Percentiles rank a stretch among this genome's conserved stretches.
Conservation (phyloP, 345 rosid species). For the Murraya koenigii region DNA sequence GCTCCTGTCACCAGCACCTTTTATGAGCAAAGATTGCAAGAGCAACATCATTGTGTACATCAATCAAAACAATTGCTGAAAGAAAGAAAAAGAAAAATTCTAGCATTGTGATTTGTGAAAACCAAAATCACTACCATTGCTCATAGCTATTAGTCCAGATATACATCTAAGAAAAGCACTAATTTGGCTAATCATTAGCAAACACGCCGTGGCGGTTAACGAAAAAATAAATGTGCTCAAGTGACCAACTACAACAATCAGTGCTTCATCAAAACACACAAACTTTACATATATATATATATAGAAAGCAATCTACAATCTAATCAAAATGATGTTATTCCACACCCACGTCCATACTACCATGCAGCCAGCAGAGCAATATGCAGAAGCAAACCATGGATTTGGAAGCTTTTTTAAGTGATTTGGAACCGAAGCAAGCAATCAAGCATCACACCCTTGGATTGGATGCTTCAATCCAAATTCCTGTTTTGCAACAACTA, state of each 20-base stretch:
- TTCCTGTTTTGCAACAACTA: neutral
- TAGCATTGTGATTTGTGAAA: too few relatives aligned
- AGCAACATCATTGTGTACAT: too few relatives aligned
- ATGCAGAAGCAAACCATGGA: slow-evolving; percentile 29
- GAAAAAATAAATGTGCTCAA: neutral
- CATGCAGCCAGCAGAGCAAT: slow-evolving; percentile 17
- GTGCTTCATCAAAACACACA: slow-evolving; percentile 16
- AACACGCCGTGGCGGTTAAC: neutral
- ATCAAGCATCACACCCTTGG: neutral
- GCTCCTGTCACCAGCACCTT: too few relatives aligned
- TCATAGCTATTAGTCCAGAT: neutral
- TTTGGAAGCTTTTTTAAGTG: slow-evolving; percentile 1
- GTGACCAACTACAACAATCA: slow-evolving; percentile 22
- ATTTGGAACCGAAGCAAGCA: neutral
- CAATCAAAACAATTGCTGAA: too few relatives aligned
- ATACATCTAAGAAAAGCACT: neutral
- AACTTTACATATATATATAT: slow-evolving; percentile 15
- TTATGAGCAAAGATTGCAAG: too few relatives aligned
- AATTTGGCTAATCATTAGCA: neutral
- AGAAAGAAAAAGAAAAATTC: too few relatives aligned
- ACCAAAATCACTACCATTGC: too few relatives aligned
- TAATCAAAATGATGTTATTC: slow-evolving; percentile 15
- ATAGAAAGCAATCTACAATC: slow-evolving; percentile 2
- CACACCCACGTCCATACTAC: slow-evolving; percentile 17
- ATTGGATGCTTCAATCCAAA: neutral